Evolutionary conservation across 2,329 filamentous ascomycete genomes (phyloP).

Genomic region (Fusarium aywerte): DNA sequence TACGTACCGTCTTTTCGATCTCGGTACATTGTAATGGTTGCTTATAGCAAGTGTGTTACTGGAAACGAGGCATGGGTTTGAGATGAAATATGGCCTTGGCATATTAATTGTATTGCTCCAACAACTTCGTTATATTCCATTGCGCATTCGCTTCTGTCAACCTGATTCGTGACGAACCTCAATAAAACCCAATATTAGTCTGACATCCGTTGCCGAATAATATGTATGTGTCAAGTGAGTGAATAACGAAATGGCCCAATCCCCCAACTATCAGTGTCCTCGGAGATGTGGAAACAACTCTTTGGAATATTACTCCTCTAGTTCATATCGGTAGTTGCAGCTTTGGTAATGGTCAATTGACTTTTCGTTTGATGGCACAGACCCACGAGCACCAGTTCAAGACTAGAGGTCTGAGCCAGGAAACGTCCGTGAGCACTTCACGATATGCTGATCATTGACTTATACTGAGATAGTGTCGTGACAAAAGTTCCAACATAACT

Average conservation of each 20-base stretch:
- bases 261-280: background rate
- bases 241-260: background rate
- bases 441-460: background rate
- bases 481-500: background rate
- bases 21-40: conserved; percentile 1
- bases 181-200: no score
- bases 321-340: background rate
- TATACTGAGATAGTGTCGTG: background rate
- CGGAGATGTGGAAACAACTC: background rate
- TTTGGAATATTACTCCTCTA: background rate
- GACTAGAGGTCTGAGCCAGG: background rate
- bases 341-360: background rate
- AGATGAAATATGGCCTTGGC: conserved; percentile 22
- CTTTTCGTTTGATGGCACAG: background rate
- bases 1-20: background rate
- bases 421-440: background rate
- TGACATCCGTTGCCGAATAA: background rate
- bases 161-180: background rate
- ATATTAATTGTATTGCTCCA: background rate
- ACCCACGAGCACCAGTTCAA: background rate
- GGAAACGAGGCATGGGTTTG: conserved; percentile 5
- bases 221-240: no score
- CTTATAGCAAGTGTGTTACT: conserved; percentile 13
- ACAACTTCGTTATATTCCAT: conserved; percentile 1
- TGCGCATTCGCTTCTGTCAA: background rate